Percentiles rank a stretch among this genome's conserved stretches.
Conservation (phyloP, 1,284 basidiomycete species). For the Polyporus tsugae region DNA sequence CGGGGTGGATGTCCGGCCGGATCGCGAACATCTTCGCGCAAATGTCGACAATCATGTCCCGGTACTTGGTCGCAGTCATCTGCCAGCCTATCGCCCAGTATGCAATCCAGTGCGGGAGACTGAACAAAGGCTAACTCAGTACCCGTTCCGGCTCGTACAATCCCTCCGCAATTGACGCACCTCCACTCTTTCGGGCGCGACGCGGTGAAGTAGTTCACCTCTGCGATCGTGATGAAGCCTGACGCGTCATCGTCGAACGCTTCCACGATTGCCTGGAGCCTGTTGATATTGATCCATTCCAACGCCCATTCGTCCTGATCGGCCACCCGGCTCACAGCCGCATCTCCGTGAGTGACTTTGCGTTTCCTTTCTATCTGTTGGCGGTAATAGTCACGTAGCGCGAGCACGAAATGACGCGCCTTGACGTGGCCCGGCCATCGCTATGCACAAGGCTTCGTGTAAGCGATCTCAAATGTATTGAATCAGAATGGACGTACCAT, state of each 20-base stretch:
- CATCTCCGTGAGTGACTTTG: neutral
- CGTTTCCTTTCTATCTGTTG: slow-evolving; percentile 30
- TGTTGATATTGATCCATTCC: slow-evolving; percentile 49
- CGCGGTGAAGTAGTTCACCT: slow-evolving; percentile 52
- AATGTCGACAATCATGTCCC: slow-evolving; percentile 30
- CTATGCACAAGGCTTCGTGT: slow-evolving; percentile 22
- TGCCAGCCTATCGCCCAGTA: slow-evolving; percentile 34
- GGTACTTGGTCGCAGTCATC: slow-evolving; percentile 32
- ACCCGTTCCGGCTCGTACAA: neutral
- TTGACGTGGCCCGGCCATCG: slow-evolving; percentile 45
- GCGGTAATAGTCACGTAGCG: slow-evolving; percentile 43
- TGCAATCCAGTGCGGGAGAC: slow-evolving; percentile 30
- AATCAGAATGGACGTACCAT: slow-evolving; percentile 30
- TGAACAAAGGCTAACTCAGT: neutral
- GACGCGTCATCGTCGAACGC: slow-evolving; percentile 58
- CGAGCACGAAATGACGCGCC: slow-evolving; percentile 44
- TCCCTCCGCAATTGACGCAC: slow-evolving; percentile 6
- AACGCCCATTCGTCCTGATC: slow-evolving; percentile 48
- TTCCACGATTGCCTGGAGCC: slow-evolving; percentile 52
- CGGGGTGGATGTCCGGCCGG: slow-evolving; percentile 23
- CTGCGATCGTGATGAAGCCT: slow-evolving; percentile 53
- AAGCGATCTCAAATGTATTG: neutral
- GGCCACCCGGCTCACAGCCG: neutral
- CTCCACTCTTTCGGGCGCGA: slow-evolving; percentile 33
- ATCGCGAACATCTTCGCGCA: slow-evolving; percentile 36